These are phyloP conservation scores for Dictyostelium capitatum DNA, from an alignment of 78 protist species.

Conservation along the genomic window DNA sequence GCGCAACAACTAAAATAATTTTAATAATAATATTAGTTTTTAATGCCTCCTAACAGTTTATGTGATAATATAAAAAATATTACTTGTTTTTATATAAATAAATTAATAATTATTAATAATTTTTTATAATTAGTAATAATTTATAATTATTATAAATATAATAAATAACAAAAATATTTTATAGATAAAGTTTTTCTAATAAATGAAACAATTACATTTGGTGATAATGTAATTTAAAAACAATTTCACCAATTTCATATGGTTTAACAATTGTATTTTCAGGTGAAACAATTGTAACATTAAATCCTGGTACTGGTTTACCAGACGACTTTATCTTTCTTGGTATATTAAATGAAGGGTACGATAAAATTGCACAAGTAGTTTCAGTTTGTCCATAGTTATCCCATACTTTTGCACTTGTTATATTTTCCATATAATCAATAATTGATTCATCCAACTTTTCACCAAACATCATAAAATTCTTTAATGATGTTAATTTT, in stretches of 20 bases:
- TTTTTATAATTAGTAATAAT: no score
- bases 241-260: not conserved
- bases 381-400: constrained; percentile 71
- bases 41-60: no score
- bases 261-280: not conserved
- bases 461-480: not conserved
- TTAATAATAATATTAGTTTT: no score
- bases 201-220: no score
- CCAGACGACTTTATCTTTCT: not conserved
- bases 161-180: no score
- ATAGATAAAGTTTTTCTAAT: no score
- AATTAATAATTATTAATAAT: no score
- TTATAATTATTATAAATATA: no score
- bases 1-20: no score
- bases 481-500: no score
- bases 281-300: not conserved
- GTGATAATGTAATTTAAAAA: constrained; percentile 65
- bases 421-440: not conserved
- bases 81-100: no score
- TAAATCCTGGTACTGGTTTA: constrained; percentile 16
- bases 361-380: constrained; percentile 45
- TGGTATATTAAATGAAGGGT: not conserved
- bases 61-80: no score
- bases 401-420: constrained; percentile 14
- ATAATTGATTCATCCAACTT: not conserved